Evolutionary conservation across 768 basidiomycete species (phyloP).

Genomic region (Phaeolepiota aurea): DNA sequence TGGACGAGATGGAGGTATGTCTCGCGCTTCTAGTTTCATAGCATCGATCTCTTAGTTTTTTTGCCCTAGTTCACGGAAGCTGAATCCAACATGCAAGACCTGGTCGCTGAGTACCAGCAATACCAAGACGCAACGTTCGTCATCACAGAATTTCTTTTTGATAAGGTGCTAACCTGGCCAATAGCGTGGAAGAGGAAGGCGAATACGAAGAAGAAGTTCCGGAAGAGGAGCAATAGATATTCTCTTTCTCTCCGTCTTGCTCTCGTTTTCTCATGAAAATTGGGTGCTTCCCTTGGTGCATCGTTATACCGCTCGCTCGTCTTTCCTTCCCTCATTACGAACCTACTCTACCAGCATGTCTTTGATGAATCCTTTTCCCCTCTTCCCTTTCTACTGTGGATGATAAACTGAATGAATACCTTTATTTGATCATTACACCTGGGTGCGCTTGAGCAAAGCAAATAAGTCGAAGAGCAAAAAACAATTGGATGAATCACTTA

Average conservation of each 20-base stretch:
- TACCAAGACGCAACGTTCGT: conserved; percentile 91
- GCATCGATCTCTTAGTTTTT: conserved; percentile 5
- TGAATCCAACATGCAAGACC: conserved; percentile 98
- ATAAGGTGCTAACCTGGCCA: conserved; percentile 9
- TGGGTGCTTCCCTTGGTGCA: conserved; percentile 2
- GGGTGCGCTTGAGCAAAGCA: too few relatives aligned
- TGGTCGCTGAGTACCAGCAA: conserved; percentile 96
- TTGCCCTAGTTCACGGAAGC: conserved; percentile 97
- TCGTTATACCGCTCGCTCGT: conserved; percentile 6
- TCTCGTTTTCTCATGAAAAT: conserved; percentile 8
- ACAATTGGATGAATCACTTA: too few relatives aligned
- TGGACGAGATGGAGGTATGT: conserved; percentile 92
- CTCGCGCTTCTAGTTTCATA: not conserved
- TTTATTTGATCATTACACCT: conserved; percentile 8
- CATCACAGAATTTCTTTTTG: not conserved
- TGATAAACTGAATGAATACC: conserved; percentile 20
- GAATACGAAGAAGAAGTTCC: conserved; percentile 80
- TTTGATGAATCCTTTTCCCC: conserved; percentile 24
- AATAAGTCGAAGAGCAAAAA: too few relatives aligned
- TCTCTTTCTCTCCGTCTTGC: conserved; percentile 7
- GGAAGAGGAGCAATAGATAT: conserved; percentile 48
- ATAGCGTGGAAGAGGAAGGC: conserved; percentile 76
- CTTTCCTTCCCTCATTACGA: conserved; percentile 13
- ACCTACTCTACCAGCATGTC: conserved; percentile 26
- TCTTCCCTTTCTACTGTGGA: conserved; percentile 21